phyloP scores from a whole-genome alignment of 345 rosid species.

The Camelina hispida region DNA sequence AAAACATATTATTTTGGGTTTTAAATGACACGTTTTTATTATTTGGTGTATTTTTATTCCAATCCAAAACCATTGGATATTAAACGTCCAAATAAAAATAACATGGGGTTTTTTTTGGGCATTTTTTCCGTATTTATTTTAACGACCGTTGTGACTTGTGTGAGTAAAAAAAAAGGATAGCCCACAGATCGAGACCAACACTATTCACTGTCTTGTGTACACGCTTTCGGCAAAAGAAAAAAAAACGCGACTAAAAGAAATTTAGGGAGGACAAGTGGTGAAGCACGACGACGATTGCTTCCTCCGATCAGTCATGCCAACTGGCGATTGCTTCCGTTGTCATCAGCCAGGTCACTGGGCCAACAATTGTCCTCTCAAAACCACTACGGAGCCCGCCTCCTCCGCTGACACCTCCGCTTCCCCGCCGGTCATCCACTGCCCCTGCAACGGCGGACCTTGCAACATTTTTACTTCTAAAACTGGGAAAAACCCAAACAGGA shows the following conservation, averaged over 20 bases:
- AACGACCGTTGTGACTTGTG: no score
- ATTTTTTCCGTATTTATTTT: no score
- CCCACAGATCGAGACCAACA: no score
- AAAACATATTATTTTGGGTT: no score
- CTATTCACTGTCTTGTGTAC: no score
- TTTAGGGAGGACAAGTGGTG: neutral
- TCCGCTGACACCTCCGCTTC: neutral
- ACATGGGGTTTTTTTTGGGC: no score
- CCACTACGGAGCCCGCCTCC: neutral
- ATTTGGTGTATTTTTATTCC: no score
- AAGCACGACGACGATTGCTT: neutral
- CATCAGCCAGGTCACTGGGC: constrained; percentile 34
- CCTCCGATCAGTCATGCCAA: constrained; percentile 16
- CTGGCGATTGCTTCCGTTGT: neutral
- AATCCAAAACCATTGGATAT: no score
- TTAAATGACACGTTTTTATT: no score
- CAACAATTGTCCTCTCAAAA: constrained; percentile 19
- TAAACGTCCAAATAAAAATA: no score
- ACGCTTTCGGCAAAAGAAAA: no score
- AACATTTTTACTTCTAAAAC: constrained; percentile 4
- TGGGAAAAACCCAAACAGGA: constrained; percentile 18
- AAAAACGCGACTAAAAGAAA: neutral
- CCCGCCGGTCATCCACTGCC: constrained; percentile 16
- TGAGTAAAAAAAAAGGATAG: no score
- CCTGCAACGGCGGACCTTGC: constrained; percentile 18